phyloP scores from a whole-genome alignment of 176 grass and related monocot species.

The Ensete ventricosum region DNA sequence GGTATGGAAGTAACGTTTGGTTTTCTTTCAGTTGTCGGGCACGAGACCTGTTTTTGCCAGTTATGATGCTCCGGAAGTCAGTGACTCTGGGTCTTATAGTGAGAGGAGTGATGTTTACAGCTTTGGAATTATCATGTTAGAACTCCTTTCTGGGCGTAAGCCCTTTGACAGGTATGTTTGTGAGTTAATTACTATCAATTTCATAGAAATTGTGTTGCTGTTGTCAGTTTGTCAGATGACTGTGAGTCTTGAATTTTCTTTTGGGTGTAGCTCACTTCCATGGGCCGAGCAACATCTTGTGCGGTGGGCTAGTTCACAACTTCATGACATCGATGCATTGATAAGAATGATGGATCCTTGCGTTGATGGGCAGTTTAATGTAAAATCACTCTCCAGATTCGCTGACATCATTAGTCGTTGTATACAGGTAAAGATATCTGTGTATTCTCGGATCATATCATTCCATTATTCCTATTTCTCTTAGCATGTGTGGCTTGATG shows the following conservation, averaged over 20 bases:
- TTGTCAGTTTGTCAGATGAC: not conserved
- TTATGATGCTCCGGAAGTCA: slow-evolving; percentile 78
- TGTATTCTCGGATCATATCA: not conserved
- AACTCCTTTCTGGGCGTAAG: slow-evolving; percentile 73
- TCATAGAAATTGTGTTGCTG: not conserved
- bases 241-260: not conserved
- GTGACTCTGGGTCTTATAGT: slow-evolving; percentile 40
- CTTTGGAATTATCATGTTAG: slow-evolving; percentile 86
- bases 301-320: slow-evolving; percentile 60
- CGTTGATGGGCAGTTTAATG: slow-evolving; percentile 35
- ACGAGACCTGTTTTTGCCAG: slow-evolving; percentile 18
- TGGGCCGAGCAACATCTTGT: slow-evolving; percentile 63
- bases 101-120: slow-evolving; percentile 72
- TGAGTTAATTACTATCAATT: not conserved
- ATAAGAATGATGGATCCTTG: slow-evolving; percentile 58
- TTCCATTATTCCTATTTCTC: too few species aligned
- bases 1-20: not conserved
- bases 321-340: slow-evolving; percentile 77
- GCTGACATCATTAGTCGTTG: slow-evolving; percentile 77
- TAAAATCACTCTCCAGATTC: slow-evolving; percentile 55
- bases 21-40: slow-evolving; percentile 48
- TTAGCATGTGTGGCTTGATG: too few species aligned
- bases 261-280: slow-evolving; percentile 44
- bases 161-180: slow-evolving; percentile 65
- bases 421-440: slow-evolving; percentile 38